phyloP scores from a whole-genome alignment of 148 eudicot species.

The Cornus controversa region DNA sequence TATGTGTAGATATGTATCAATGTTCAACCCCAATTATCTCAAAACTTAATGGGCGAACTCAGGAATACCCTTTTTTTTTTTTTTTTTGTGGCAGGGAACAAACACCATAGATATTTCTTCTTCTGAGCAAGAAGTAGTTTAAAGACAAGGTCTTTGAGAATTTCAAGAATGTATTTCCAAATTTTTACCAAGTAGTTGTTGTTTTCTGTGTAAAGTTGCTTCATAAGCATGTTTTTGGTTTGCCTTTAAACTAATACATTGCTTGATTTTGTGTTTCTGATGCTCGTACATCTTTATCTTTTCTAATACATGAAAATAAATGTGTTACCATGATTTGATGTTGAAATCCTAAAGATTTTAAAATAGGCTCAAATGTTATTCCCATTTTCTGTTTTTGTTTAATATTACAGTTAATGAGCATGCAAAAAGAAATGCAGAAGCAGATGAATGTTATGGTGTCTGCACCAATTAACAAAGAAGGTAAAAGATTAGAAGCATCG shows the following conservation, averaged over 20 bases:
- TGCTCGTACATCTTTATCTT: not conserved
- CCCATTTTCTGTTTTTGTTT: not conserved
- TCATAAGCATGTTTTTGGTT: not conserved
- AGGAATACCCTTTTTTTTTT: too few species aligned
- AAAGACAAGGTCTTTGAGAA: not conserved
- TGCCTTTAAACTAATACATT: not conserved
- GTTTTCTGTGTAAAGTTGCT: not conserved
- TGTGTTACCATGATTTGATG: not conserved
- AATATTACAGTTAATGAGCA: not conserved
- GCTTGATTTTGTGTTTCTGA: not conserved
- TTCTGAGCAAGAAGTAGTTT: not conserved
- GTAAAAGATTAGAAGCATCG: slow-evolving; percentile 1
- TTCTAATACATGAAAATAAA: not conserved
- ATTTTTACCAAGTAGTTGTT: not conserved
- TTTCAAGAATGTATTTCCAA: too few species aligned
- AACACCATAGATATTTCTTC: too few species aligned
- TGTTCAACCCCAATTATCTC: too few species aligned
- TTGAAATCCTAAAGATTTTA: not conserved
- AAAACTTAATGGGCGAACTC: too few species aligned
- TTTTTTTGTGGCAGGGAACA: too few species aligned
- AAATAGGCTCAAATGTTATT: not conserved
- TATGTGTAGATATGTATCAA: too few species aligned
- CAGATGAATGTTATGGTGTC: not conserved
- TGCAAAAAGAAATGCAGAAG: slow-evolving; percentile 9
- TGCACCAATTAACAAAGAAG: not conserved